Conservation (phyloP, 2,329 filamentous ascomycete species). For the Colletotrichum magnum region DNA sequence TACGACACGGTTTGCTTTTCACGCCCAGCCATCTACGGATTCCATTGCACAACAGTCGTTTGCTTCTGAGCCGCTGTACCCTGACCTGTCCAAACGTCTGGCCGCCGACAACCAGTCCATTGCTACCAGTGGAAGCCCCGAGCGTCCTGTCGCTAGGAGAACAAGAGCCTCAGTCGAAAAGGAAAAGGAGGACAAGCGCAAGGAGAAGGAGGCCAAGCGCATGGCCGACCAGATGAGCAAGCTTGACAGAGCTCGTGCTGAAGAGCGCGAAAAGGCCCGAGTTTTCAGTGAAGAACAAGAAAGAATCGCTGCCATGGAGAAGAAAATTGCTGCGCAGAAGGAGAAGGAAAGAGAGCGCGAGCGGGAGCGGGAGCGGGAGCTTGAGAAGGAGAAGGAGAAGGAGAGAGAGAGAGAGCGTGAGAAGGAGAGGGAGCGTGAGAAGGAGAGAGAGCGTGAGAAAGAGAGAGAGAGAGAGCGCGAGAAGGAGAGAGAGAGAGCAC, state of each 20-base stretch:
- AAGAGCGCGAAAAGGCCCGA: conserved; percentile 78
- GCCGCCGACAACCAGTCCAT: conserved; percentile 46
- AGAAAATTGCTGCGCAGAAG: conserved; percentile 66
- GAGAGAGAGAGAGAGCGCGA: conserved; percentile 41
- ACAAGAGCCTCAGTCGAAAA: conserved; percentile 72
- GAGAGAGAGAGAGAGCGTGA: conserved; percentile 22
- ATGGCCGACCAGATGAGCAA: conserved; percentile 73
- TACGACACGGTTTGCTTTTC: conserved; percentile 59
- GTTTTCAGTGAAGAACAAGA: conserved; percentile 72
- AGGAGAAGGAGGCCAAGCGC: conserved; percentile 74
- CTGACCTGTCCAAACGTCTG: conserved; percentile 59
- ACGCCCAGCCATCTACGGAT: conserved; percentile 63
- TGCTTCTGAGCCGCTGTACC: conserved; percentile 57
- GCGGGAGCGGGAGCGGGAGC: conserved; percentile 45
- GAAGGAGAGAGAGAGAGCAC: conserved; percentile 41
- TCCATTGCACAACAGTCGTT: conserved; percentile 54
- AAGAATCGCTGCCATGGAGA: conserved; percentile 66
- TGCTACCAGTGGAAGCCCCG: conserved; percentile 57
- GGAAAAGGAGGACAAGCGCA: conserved; percentile 76
- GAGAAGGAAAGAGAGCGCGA: conserved; percentile 59
- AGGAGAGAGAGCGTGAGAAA: conserved; percentile 15
- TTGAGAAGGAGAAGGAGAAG: conserved; percentile 34
- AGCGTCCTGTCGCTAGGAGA: conserved; percentile 59
- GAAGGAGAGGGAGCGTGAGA: conserved; percentile 33
- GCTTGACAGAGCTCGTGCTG: conserved; percentile 77